Conservation (phyloP, 164 flowering plant species). For the Taxillus chinensis region DNA sequence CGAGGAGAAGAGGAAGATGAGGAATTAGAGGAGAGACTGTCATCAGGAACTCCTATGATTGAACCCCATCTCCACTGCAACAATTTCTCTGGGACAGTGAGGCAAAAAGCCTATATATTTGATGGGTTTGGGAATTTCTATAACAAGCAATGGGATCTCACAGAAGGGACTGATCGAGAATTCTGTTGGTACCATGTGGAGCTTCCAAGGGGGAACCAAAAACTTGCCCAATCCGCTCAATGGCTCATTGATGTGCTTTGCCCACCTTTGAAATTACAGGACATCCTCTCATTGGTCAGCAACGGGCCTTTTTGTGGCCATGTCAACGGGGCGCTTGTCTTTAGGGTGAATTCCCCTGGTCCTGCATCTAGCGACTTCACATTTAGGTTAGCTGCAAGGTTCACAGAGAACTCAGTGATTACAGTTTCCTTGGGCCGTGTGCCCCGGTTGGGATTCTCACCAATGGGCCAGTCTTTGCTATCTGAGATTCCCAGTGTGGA, state of each 20-base stretch:
- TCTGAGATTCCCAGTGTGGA: slow-evolving; percentile 88
- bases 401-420: slow-evolving; percentile 79
- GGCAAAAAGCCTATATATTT: slow-evolving; percentile 72
- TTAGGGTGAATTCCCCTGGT: slow-evolving; percentile 91
- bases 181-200: slow-evolving; percentile 99
- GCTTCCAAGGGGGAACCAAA: slow-evolving; percentile 76
- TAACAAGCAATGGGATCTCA: slow-evolving; percentile 85
- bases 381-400: slow-evolving; percentile 75
- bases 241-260: slow-evolving; percentile 82
- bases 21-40: slow-evolving; percentile 24
- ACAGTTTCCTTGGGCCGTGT: slow-evolving; percentile 94
- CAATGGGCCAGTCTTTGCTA: slow-evolving; percentile 63
- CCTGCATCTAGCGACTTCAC: slow-evolving; percentile 76
- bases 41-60: slow-evolving; percentile 16
- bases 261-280: slow-evolving; percentile 95
- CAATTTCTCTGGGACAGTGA: slow-evolving; percentile 59
- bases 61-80: slow-evolving; percentile 17
- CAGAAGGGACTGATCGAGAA: slow-evolving; percentile 65
- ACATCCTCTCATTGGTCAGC: slow-evolving; percentile 84
- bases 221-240: slow-evolving; percentile 68
- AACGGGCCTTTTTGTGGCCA: slow-evolving; percentile 97
- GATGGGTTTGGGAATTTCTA: slow-evolving; percentile 75
- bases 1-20: slow-evolving; percentile 21
- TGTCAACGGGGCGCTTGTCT: slow-evolving; percentile 92
- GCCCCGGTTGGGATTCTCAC: slow-evolving; percentile 89